Evolutionary conservation across 805 yeast species (phyloP).

Genomic region (Ogataea paradorogensis): DNA sequence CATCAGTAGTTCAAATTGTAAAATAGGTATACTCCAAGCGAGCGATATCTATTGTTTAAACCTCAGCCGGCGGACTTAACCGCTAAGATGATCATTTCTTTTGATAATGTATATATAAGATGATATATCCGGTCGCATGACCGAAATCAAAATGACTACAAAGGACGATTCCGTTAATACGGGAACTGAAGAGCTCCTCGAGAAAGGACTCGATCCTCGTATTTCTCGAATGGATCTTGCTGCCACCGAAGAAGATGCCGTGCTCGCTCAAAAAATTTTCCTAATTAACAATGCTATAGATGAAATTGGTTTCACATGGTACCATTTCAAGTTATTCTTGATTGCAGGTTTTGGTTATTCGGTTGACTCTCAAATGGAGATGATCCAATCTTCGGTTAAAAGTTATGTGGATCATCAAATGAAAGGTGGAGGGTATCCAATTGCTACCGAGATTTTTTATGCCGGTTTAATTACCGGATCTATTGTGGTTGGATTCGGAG

Average conservation of each 20-base stretch:
- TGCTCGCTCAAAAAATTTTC: slow-evolving; percentile 39
- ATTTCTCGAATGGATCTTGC: slow-evolving; percentile 19
- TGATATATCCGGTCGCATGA: background rate
- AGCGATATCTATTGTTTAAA: too few species aligned
- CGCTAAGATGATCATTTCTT: too few species aligned
- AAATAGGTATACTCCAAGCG: too few species aligned
- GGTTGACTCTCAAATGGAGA: slow-evolving; percentile 49
- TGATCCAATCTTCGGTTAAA: slow-evolving; percentile 45
- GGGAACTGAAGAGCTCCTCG: slow-evolving; percentile 3
- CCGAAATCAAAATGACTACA: background rate
- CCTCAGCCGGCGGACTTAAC: too few species aligned
- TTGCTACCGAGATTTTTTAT: slow-evolving; percentile 41
- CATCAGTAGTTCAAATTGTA: too few species aligned
- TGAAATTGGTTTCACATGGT: slow-evolving; percentile 60
- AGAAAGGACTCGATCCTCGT: slow-evolving; percentile 14
- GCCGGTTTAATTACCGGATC: slow-evolving; percentile 50
- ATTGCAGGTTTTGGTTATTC: slow-evolving; percentile 57
- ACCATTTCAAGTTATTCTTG: slow-evolving; percentile 47
- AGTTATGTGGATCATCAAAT: slow-evolving; percentile 41
- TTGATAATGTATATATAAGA: too few species aligned
- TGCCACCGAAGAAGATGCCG: slow-evolving; percentile 33
- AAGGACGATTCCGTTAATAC: background rate
- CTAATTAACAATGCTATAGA: slow-evolving; percentile 54
- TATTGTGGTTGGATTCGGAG: slow-evolving; percentile 50
- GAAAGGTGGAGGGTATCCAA: slow-evolving; percentile 38